phyloP scores from a whole-genome alignment of 106 monocot species.

The Apostasia shenzhenica region DNA sequence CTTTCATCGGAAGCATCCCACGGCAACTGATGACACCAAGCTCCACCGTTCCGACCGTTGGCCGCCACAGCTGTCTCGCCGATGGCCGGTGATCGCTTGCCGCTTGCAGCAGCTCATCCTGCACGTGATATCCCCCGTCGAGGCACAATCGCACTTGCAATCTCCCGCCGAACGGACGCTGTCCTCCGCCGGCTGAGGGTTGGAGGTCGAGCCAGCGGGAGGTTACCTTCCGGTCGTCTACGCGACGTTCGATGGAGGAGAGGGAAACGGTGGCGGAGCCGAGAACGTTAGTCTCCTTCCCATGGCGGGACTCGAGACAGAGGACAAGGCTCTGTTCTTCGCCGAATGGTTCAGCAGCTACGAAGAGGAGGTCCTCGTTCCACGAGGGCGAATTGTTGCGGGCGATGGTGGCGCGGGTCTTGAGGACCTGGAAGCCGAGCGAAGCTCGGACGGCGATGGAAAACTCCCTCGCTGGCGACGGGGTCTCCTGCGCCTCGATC shows the following conservation, averaged over 20 bases:
- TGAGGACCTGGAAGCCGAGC: slow-evolving; percentile 54
- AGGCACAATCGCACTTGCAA: slow-evolving; percentile 76
- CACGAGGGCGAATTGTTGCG: slow-evolving; percentile 53
- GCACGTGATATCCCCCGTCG: slow-evolving; percentile 84
- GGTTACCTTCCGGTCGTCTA: slow-evolving; percentile 70
- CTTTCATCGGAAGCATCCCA: slow-evolving; percentile 57
- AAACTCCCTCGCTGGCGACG: slow-evolving; percentile 21
- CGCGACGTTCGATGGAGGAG: slow-evolving; percentile 69
- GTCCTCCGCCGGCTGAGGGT: slow-evolving; percentile 6
- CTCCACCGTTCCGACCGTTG: slow-evolving; percentile 59
- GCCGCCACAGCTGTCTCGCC: slow-evolving; percentile 78
- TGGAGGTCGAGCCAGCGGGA: slow-evolving; percentile 69
- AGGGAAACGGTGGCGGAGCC: slow-evolving; percentile 44
- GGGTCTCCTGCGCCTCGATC: slow-evolving; percentile 54
- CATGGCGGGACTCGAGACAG: slow-evolving; percentile 46
- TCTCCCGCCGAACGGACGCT: slow-evolving; percentile 23
- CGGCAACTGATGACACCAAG: slow-evolving; percentile 77
- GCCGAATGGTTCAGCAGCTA: slow-evolving; percentile 68
- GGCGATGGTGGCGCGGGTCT: slow-evolving; percentile 28
- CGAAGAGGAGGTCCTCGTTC: slow-evolving; percentile 86
- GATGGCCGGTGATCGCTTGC: slow-evolving; percentile 87
- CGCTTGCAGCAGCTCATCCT: slow-evolving; percentile 52
- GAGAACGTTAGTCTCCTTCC: slow-evolving; percentile 34
- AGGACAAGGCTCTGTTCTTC: slow-evolving; percentile 46
- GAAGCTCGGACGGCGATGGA: slow-evolving; percentile 38